Evolutionary conservation across 768 basidiomycete species (phyloP).

Genomic region (Pisolithus tinctorius): DNA sequence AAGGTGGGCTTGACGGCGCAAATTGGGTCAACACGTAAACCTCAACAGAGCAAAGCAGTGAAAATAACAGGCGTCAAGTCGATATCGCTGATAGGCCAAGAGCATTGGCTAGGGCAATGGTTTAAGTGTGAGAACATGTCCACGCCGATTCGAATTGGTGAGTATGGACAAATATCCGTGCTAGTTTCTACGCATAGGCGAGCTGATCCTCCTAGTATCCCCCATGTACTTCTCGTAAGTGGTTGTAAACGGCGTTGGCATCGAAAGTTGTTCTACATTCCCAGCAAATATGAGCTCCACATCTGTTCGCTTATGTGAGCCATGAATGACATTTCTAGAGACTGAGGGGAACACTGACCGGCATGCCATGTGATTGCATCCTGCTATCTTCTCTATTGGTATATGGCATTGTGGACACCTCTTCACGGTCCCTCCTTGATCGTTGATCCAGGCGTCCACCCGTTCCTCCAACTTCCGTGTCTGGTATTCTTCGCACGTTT

Average conservation of each 20-base stretch:
- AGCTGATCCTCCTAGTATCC: not conserved
- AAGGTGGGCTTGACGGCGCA: slow-evolving; percentile 34
- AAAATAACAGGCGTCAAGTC: slow-evolving; percentile 26
- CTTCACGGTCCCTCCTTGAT: slow-evolving; percentile 53
- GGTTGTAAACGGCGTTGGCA: not conserved
- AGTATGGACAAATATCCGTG: too few species aligned
- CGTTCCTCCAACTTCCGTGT: slow-evolving; percentile 34
- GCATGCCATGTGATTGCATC: slow-evolving; percentile 80
- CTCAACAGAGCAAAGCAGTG: slow-evolving; percentile 20
- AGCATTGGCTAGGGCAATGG: slow-evolving; percentile 90
- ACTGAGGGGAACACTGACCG: slow-evolving; percentile 9
- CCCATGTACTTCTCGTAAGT: not conserved
- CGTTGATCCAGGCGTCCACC: slow-evolving; percentile 47
- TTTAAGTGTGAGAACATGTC: not conserved
- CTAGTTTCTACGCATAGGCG: not conserved
- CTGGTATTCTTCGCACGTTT: slow-evolving; percentile 45
- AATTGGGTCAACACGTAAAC: slow-evolving; percentile 30
- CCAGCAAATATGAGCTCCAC: not conserved
- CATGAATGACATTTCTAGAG: not conserved
- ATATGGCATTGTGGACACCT: slow-evolving; percentile 64
- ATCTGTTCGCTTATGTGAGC: not conserved
- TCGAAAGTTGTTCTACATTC: not conserved
- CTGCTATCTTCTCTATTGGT: slow-evolving; percentile 61
- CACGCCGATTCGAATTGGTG: too few species aligned
- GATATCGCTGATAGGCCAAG: slow-evolving; percentile 74